Evolutionary conservation across 257 asterid species (phyloP).

Genomic region (Lycium barbarum): DNA sequence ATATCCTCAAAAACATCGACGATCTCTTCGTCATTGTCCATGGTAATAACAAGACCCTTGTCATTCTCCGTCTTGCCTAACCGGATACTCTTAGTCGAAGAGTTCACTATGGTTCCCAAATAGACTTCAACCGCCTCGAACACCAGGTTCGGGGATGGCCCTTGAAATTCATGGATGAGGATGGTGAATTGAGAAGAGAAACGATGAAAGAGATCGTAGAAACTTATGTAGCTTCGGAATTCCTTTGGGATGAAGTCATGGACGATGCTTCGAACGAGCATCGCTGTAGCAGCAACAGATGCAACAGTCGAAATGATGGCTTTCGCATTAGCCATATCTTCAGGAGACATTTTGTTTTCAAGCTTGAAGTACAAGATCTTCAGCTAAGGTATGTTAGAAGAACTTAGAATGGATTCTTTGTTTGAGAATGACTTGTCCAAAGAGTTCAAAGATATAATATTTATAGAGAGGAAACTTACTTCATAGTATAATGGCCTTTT

Average conservation of each 20-base stretch:
- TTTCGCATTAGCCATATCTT: slow-evolving; percentile 18
- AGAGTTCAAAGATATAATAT: background rate
- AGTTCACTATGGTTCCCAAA: slow-evolving; percentile 33
- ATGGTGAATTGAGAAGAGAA: slow-evolving; percentile 49
- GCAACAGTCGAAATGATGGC: slow-evolving; percentile 54
- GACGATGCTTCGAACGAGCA: slow-evolving; percentile 51
- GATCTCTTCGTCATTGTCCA: slow-evolving; percentile 46
- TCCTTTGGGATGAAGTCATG: slow-evolving; percentile 49
- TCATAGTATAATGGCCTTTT: background rate
- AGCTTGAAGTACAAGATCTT: background rate
- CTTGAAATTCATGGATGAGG: slow-evolving; percentile 55
- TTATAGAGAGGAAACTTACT: background rate
- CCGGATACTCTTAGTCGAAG: slow-evolving; percentile 42
- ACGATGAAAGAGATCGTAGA: slow-evolving; percentile 27
- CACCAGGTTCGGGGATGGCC: slow-evolving; percentile 50
- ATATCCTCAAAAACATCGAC: slow-evolving; percentile 43
- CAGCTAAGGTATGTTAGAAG: background rate
- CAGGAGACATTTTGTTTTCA: background rate
- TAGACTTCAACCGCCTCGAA: slow-evolving; percentile 53
- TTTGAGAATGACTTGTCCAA: background rate
- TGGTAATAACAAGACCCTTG: slow-evolving; percentile 38
- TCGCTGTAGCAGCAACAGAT: slow-evolving; percentile 51
- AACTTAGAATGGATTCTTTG: background rate
- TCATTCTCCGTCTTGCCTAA: slow-evolving; percentile 51
- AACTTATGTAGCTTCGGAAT: slow-evolving; percentile 33